Percentiles rank a stretch among this genome's conserved stretches.
These are phyloP conservation scores for Aspergillus homomorphus DNA, from an alignment of 495 filamentous ascomycete genomes.

Conservation along the genomic window DNA sequence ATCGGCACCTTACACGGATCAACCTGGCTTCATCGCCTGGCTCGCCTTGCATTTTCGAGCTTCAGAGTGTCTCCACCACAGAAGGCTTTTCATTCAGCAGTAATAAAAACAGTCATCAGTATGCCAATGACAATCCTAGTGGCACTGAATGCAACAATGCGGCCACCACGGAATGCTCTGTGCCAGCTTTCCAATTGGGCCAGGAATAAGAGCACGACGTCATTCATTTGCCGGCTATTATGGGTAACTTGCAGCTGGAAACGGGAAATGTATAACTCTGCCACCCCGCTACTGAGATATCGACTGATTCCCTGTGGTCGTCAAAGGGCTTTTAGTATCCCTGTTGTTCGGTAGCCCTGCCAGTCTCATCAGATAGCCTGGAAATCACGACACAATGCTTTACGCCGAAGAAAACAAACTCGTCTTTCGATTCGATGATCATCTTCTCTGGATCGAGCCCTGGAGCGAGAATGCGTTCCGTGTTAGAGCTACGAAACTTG, in stretches of 20 bases:
- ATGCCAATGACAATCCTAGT: background rate
- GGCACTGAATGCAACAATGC: conserved; percentile 2
- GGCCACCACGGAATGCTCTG: background rate
- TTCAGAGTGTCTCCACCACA: background rate
- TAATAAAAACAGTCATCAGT: background rate
- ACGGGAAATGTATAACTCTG: background rate
- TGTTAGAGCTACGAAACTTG: conserved; percentile 49
- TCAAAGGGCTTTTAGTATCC: background rate
- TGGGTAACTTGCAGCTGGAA: background rate
- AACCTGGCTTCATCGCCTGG: background rate
- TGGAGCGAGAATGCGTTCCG: conserved; percentile 55
- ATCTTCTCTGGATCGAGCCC: conserved; percentile 52
- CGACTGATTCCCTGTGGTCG: background rate
- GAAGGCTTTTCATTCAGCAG: background rate
- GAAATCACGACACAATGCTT: conserved; percentile 36
- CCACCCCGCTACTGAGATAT: background rate
- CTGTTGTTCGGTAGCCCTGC: background rate
- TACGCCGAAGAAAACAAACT: conserved; percentile 37
- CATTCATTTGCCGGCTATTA: background rate
- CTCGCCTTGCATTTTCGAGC: no score
- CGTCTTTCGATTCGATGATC: conserved; percentile 50
- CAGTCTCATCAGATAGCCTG: background rate
- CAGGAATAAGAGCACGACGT: background rate
- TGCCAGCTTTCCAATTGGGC: background rate
- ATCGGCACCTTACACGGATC: background rate